Base-by-base conservation (phyloP, 352 stramenopile species). In the Halophytophthora polymorphica region DNA sequence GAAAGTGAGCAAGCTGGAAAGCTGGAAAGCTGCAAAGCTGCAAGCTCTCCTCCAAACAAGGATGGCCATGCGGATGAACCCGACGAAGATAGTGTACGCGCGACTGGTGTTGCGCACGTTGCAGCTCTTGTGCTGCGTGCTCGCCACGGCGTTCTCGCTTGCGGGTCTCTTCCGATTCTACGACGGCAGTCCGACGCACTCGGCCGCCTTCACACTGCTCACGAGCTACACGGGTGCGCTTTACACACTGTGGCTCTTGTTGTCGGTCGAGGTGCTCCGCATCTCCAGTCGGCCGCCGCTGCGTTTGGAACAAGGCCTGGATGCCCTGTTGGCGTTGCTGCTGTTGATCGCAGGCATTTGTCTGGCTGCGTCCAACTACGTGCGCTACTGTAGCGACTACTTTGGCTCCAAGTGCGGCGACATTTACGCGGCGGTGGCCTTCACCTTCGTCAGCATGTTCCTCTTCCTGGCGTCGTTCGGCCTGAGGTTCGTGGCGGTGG, bases 221-320 rank as follows among this genome's bases (percentile, higher is more conserved):
- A 75, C 86, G 65, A 64, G 69, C 17, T 88, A 87, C 61, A 80
- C 74, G 3, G 55, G 67, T 14, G 73, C 86, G 75, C 50, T 90
- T 14, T 88, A 85, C 56, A 65, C 44, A 6, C 57, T 86, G 41
- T 86, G 65, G 61, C 58, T 69, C 28, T 1, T 85, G 1, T 47
- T 78, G 34, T 68, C 53, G 8, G 61, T 88, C n/a, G 70, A 90
- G 44, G 34, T 79, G n/a, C 61, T 77, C 43, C 50, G 71, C 47
- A n/a, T 69, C 22, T 60, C 49, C n/a, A 52, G 52, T 38, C 69
- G 68, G 17, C 46, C 54, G 6, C 41, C 61, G 12, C 48, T 64
- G 13, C 41, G 58, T 2, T 34, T 69, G 6, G 62, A 79, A 17
- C 51, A 77, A 21, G 45, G 8, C n/a, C 21, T 68, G 2, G 74